Evolutionary conservation across 2,329 filamentous ascomycete species (phyloP).

Genomic region (Colletotrichum echinochloae): DNA sequence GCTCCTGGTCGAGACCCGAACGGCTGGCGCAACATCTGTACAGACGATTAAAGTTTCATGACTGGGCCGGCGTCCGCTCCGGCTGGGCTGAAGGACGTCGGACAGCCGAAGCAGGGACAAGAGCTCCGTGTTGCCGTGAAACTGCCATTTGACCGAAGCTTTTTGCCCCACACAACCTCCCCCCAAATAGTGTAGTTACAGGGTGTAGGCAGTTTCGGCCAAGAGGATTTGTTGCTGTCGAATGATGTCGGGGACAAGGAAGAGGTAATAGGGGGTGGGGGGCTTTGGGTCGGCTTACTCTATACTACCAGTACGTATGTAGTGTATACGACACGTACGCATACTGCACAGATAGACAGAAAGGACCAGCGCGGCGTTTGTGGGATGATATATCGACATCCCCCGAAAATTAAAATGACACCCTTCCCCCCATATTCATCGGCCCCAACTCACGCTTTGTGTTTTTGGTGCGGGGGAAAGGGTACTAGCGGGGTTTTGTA

Average conservation of each 20-base stretch:
- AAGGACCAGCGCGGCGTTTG: slow-evolving; percentile 21
- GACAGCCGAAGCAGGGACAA: slow-evolving; percentile 3
- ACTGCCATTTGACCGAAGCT: slow-evolving; percentile 39
- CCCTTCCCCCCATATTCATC: too few relatives aligned
- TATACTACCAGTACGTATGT: too few relatives aligned
- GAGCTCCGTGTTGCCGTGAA: slow-evolving; percentile 40
- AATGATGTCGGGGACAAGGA: slow-evolving; percentile 40
- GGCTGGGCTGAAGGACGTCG: background rate
- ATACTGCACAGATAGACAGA: background rate
- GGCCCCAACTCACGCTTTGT: background rate
- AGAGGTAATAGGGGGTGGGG: slow-evolving; percentile 4
- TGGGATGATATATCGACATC: slow-evolving; percentile 31
- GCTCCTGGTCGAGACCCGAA: background rate
- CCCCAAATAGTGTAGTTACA: background rate
- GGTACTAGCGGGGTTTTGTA: slow-evolving; percentile 24
- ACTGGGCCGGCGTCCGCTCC: background rate
- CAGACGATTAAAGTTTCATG: slow-evolving; percentile 10
- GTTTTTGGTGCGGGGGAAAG: slow-evolving; percentile 30
- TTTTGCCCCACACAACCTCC: background rate
- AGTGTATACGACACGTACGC: too few relatives aligned
- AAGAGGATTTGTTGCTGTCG: slow-evolving; percentile 39
- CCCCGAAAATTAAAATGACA: slow-evolving; percentile 22
- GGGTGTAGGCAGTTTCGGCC: slow-evolving; percentile 28
- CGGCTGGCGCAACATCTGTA: background rate
- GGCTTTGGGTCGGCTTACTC: slow-evolving; percentile 25